Evolutionary conservation across 2,329 filamentous ascomycete genomes (phyloP).

Genomic region (Xylariaceae sp.): DNA sequence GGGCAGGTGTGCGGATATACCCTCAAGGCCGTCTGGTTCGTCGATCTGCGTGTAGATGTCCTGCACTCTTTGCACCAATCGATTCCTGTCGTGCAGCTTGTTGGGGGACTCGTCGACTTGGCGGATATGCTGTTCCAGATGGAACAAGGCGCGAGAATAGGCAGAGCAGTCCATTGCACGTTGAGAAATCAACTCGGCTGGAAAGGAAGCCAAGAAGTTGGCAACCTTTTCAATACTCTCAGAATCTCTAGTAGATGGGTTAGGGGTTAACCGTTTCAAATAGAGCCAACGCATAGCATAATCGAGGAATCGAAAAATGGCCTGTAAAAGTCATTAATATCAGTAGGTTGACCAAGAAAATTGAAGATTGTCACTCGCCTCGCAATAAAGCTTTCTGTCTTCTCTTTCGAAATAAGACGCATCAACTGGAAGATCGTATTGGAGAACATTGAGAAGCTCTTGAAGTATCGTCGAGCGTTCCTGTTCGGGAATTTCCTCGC

Average conservation of each 20-base stretch:
- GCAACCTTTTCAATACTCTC: constrained; percentile 46
- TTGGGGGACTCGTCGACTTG: constrained; percentile 42
- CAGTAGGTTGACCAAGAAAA: not conserved
- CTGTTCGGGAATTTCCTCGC: constrained; percentile 53
- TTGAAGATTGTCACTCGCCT: constrained; percentile 50
- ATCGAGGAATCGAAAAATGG: constrained; percentile 83
- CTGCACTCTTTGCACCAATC: constrained; percentile 72
- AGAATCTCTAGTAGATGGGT: constrained; percentile 39
- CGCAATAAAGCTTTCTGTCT: constrained; percentile 77
- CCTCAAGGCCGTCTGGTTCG: constrained; percentile 92
- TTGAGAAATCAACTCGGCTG: constrained; percentile 67
- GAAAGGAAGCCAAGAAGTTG: constrained; percentile 56
- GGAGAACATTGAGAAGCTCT: constrained; percentile 72
- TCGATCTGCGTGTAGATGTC: constrained; percentile 97
- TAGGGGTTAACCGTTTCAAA: constrained; percentile 52
- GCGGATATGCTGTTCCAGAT: constrained; percentile 84
- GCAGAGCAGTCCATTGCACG: constrained; percentile 91
- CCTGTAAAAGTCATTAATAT: constrained; percentile 45
- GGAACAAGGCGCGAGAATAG: constrained; percentile 85
- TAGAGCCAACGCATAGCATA: constrained; percentile 90
- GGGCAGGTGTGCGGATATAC: constrained; percentile 81
- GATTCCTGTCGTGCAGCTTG: constrained; percentile 50
- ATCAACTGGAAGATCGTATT: constrained; percentile 48
- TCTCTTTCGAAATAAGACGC: constrained; percentile 61
- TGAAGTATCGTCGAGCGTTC: constrained; percentile 61